phyloP scores from a whole-genome alignment of 352 stramenopile genomes.

The Pilasporangium apinafurcum region DNA sequence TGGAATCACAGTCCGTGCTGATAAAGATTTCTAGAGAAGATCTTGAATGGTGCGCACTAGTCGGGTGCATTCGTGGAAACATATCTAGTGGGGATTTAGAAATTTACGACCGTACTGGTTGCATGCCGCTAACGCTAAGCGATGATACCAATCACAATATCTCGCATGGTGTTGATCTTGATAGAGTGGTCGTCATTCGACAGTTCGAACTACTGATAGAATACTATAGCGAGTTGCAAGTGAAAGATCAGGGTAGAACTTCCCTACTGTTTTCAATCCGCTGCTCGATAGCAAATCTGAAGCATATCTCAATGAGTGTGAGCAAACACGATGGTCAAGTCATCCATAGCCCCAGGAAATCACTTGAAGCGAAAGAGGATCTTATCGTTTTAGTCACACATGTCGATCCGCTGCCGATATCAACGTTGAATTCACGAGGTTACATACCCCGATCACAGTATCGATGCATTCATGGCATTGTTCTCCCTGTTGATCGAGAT shows the following conservation, averaged over 20 bases:
- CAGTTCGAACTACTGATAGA: slow-evolving; percentile 27
- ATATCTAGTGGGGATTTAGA: slow-evolving; percentile 27
- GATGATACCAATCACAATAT: background rate
- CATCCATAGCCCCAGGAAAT: background rate
- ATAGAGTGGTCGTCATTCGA: slow-evolving; percentile 19
- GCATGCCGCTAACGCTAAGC: slow-evolving; percentile 11
- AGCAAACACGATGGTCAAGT: slow-evolving; percentile 6
- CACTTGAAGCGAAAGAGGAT: background rate
- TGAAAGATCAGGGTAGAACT: slow-evolving; percentile 3
- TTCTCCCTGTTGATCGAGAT: slow-evolving; percentile 9
- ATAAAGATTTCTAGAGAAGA: slow-evolving; percentile 9
- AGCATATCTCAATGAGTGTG: slow-evolving; percentile 16
- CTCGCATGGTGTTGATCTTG: slow-evolving; percentile 1
- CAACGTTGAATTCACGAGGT: background rate
- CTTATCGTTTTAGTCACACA: slow-evolving; percentile 21
- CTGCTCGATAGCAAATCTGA: slow-evolving; percentile 13
- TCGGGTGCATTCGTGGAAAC: slow-evolving; percentile 26
- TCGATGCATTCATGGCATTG: slow-evolving; percentile 28
- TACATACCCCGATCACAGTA: slow-evolving; percentile 9
- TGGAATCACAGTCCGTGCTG: background rate
- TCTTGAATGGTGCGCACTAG: slow-evolving; percentile 27
- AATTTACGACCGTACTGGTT: slow-evolving; percentile 35
- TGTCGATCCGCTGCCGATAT: slow-evolving; percentile 9
- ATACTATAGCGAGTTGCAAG: slow-evolving; percentile 6
- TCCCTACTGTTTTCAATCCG: slow-evolving; percentile 15